Evolutionary conservation across 2,329 filamentous ascomycete species (phyloP), one percentile per base, ranked within the genome.

Genomic region (Colletotrichum sp.): DNA sequence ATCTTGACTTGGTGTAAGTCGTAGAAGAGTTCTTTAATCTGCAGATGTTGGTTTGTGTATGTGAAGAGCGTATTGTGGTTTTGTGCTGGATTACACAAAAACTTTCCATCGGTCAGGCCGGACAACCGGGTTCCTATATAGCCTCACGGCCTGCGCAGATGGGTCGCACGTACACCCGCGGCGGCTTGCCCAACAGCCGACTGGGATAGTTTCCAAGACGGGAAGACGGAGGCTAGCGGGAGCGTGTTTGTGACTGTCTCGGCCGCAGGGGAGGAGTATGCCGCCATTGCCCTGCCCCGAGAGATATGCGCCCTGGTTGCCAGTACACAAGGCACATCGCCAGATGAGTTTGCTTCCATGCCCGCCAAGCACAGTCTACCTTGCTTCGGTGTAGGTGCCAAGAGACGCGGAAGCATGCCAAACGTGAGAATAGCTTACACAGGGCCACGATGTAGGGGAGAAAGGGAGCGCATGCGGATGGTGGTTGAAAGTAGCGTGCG

Each of bases 221-320:
- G 74, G 70, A 73, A 60, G 74, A 74, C 59, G 64, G 74, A 65
- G 59, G 44, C 74, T 74, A 69, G 64, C 59, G 48, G 57, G n/a
- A 52, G 28, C 6, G 62, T 36, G 62, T 24, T 22, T 62, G 26
- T 59, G 55, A 36, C 34, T 72, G 24, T 72, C 73, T 74, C 64
- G 36, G 59, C 64, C 36, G 64, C 65, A 60, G 32, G 18, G 22
- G 32, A 68, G 57, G 39, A 48, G n/a, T 52, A 30, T 24, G 55
- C 39, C 24, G 39, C 63, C 30, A 32, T 64, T 64, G 32, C 64
- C 26, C 55, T 24, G 63, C 16, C 48, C n/a, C 36, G n/a, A 22
- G 34, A 62, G n/a, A 59, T 28, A 24, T 26, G n/a, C 57, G 28
- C 64, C 44, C 64, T 30, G 18, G 4, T 52, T 69, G 70, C 32